Percentiles rank a stretch among this genome's conserved stretches.
These are phyloP conservation scores for Strobilomyces confusus DNA, from an alignment of 768 basidiomycete species.

Conservation along the genomic window DNA sequence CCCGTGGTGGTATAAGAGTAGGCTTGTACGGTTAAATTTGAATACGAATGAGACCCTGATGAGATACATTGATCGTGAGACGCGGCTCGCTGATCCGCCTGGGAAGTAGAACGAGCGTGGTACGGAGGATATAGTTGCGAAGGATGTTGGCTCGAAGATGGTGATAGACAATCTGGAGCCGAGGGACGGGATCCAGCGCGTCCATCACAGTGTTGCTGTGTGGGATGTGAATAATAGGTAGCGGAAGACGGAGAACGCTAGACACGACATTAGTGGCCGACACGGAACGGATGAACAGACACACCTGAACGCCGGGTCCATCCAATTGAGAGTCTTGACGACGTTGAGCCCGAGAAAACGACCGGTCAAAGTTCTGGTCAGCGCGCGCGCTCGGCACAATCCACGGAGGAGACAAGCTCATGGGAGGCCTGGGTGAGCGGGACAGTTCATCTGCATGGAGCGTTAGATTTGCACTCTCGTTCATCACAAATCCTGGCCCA, in stretches of 20 bases:
- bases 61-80: constrained; percentile 26
- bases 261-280: constrained; percentile 2
- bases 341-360: constrained; percentile 23
- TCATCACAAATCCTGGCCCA: constrained; percentile 21
- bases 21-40: constrained; percentile 18
- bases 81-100: constrained; percentile 23
- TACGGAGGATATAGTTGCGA: constrained; percentile 19
- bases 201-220: constrained; percentile 28
- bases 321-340: constrained; percentile 23
- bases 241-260: constrained; percentile 23
- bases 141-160: constrained; percentile 21
- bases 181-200: constrained; percentile 17
- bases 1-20: constrained; percentile 14
- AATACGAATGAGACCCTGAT: constrained; percentile 26
- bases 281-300: background rate
- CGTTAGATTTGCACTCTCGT: background rate
- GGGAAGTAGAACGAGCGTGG: constrained; percentile 28
- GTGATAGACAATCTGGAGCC: constrained; percentile 21
- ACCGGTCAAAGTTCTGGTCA: constrained; percentile 21
- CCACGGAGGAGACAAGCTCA: constrained; percentile 40
- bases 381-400: constrained; percentile 42
- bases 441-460: constrained; percentile 44
- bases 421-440: constrained; percentile 35
- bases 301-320: constrained; percentile 32
- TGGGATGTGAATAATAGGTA: constrained; percentile 17